These are phyloP conservation scores for Pichia sp. DNA, from an alignment of 1,139 yeast species.

Conservation along the genomic window DNA sequence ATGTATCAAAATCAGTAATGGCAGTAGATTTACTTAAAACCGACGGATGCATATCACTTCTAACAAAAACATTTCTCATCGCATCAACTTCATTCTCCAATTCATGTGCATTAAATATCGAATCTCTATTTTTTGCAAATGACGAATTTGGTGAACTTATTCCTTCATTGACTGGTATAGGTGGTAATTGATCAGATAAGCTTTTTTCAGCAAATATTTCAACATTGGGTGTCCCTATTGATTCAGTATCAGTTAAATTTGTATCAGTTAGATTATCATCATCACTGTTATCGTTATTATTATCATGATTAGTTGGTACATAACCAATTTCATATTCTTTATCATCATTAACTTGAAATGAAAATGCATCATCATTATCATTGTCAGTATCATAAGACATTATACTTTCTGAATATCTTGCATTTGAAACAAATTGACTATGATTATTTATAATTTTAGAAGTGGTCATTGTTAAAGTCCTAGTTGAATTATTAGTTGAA, in stretches of 20 bases:
- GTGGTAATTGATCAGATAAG: background rate
- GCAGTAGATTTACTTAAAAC: slow-evolving; percentile 6
- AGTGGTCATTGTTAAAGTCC: slow-evolving; percentile 3
- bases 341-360: slow-evolving; percentile 22
- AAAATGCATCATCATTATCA: slow-evolving; percentile 19
- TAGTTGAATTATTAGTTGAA: slow-evolving; percentile 3
- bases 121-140: background rate
- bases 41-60: slow-evolving; percentile 12
- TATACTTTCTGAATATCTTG: slow-evolving; percentile 13
- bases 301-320: background rate
- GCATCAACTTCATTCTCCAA: slow-evolving; percentile 10
- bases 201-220: slow-evolving; percentile 1
- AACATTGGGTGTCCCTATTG: slow-evolving; percentile 21
- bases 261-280: slow-evolving; percentile 9
- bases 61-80: slow-evolving; percentile 17
- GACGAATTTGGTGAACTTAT: too few relatives aligned
- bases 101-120: slow-evolving; percentile 2
- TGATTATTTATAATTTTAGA: slow-evolving; percentile 6
- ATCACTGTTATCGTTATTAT: background rate
- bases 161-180: background rate
- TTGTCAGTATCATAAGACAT: slow-evolving; percentile 10
- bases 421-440: slow-evolving; percentile 12
- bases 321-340: slow-evolving; percentile 14
- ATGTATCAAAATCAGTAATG: background rate
- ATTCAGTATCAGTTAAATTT: slow-evolving; percentile 8